Base-by-base conservation (phyloP, 2,329 filamentous ascomycete species). In the Aspergillus quadrilineatus region DNA sequence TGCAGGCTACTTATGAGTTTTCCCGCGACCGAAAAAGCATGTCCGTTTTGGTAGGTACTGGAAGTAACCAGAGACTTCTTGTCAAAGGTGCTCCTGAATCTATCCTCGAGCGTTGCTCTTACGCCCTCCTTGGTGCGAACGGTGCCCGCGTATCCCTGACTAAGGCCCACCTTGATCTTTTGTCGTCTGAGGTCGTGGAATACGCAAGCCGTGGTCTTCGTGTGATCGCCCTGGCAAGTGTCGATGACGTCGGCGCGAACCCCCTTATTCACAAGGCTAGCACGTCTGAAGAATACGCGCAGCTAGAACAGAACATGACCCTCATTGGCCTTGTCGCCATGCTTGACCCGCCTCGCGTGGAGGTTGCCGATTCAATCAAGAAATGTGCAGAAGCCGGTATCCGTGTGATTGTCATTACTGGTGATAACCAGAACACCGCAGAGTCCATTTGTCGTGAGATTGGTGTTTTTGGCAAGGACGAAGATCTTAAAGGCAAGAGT, bases 21-120 rank as follows among this genome's bases (percentile, higher is more conserved):
- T 97, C 94, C 1, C 87, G 94, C 66, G 94, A 99, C 75, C 86
- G 94, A 61, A 99, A 99, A 85, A 97, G 93, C 76, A 99, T 99
- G 94, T 99, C 94, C 47, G 95, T 99, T 36, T 79, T 97, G 57
- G 90, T 95, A 60, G 83, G 88, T 63, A 82, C 83, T 53, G 87
- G 84, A 55, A 80, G 81, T 49, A 76, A 85, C 51, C 85, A 94
- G 77, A 92, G 89, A 72, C 86, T 99, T 9, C 83, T 99, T 48
- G 92, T 99, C 63, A 99, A 99, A 79, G 94, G 94, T 67, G 94
- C 95, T 17, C 94, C 94, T 5, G 94, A 99, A 75, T 91, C 92
- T 10, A 87, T 99, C 65, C 84, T 99, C 60, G 93, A 96, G 66
- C 89, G 95, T 58, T 99, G 94, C 80, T 89, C 90, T 48, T 85